These are phyloP conservation scores for Colletotrichum cereale DNA, from an alignment of 2,329 filamentous ascomycete genomes.

Conservation along the genomic window DNA sequence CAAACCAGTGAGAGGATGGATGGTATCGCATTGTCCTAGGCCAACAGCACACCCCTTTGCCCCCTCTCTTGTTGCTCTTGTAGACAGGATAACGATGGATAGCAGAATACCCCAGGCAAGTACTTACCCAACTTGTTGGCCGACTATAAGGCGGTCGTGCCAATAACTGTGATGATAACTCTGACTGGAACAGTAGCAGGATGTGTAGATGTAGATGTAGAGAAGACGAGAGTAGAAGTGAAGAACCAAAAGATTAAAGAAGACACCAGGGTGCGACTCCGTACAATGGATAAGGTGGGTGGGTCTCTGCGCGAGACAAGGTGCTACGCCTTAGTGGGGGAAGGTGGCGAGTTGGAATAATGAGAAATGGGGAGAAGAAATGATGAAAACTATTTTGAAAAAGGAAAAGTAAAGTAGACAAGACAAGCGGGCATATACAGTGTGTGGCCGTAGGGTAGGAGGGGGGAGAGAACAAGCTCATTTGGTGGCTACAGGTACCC, in stretches of 20 bases:
- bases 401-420: neutral
- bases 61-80: neutral
- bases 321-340: neutral
- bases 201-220: neutral
- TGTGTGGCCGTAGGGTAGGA: neutral
- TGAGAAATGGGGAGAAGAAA: neutral
- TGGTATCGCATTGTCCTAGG: neutral
- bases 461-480: slow-evolving; percentile 12
- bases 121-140: slow-evolving; percentile 3
- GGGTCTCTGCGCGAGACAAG: neutral
- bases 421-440: neutral
- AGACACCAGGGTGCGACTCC: neutral
- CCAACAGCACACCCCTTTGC: neutral
- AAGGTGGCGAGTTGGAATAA: neutral
- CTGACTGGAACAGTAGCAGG: neutral
- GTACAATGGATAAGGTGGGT: neutral
- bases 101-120: neutral
- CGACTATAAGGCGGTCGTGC: neutral
- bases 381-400: slow-evolving; percentile 2
- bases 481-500: slow-evolving; percentile 28
- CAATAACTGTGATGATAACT: neutral
- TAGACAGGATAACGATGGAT: neutral
- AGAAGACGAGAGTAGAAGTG: too few relatives aligned
- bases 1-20: neutral
- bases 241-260: neutral